Conservation (phyloP, 805 yeast species). For the Yarrowia porcina region DNA sequence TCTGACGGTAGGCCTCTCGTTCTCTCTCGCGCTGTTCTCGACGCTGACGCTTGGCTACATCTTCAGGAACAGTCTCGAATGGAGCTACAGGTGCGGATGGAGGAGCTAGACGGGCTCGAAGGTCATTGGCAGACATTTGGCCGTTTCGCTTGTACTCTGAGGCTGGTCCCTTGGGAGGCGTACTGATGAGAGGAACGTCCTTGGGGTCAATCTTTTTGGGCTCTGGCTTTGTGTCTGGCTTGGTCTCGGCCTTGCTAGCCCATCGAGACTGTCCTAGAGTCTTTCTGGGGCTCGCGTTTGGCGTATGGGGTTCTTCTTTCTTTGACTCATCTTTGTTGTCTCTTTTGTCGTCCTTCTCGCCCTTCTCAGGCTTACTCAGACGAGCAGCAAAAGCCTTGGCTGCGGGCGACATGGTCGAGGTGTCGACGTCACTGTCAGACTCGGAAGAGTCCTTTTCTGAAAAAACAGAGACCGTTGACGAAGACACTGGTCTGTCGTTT, state of each 20-base stretch:
- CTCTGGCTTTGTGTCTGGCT: not conserved
- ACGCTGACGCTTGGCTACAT: constrained; percentile 1
- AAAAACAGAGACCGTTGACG: constrained; percentile 9
- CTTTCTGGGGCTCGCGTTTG: not conserved
- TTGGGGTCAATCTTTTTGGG: constrained; percentile 6
- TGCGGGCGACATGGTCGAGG: constrained; percentile 5
- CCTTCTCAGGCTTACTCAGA: not conserved
- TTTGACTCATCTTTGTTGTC: no score
- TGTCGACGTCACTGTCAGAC: constrained; percentile 13
- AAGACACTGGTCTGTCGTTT: constrained; percentile 1
- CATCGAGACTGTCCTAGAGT: not conserved
- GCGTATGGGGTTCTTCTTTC: no score
- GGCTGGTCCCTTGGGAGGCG: constrained; percentile 14
- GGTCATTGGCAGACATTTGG: not conserved
- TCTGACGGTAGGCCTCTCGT: constrained; percentile 7
- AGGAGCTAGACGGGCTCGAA: constrained; percentile 3
- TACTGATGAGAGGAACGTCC: constrained; percentile 14
- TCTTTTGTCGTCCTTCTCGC: not conserved
- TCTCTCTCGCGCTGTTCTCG: not conserved
- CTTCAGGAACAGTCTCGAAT: constrained; percentile 8
- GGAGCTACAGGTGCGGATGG: not conserved
- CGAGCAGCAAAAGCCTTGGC: constrained; percentile 21
- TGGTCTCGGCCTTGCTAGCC: not conserved
- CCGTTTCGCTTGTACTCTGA: constrained; percentile 5
- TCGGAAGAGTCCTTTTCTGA: constrained; percentile 7